Base-by-base conservation (phyloP, 176 grass and related monocot genomes). In the Pontederia crassipes region DNA sequence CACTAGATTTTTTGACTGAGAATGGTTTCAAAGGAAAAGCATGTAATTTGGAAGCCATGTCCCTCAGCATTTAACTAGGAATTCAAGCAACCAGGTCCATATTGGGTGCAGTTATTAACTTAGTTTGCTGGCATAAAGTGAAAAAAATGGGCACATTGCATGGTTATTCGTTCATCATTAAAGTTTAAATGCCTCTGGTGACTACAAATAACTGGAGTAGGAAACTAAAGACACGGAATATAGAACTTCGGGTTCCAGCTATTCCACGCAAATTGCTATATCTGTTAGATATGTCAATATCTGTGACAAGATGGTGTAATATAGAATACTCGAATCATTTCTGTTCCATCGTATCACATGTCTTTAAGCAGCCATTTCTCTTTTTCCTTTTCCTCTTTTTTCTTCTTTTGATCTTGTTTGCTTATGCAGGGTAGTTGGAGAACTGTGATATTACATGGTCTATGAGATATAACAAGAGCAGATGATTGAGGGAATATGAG, bases 1-100 rank as follows among this genome's bases (percentile, higher is more conserved):
- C 10, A 50, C 54, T 35, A n/a, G 48, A 70, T 18, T 40, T 70
- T 70, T 70, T 70, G 68, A 70, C 68, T 57, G 55, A n/a, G 57
- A 58, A 24, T 28, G 32, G 26, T 59, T 60, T 61, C 17, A 49
- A 51, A 35, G 16, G 13, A 52, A 29, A 17, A 71, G 65, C 65
- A 40, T 60, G 58, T 32, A 60, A 26, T 8, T 60, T 15, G 15
- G 20, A 60, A 60, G 28, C 58, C 58, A 29, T 12, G 13, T 40
- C 18, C 35, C 12, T 10, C 24, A 60, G 13, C 58, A 60, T 60
- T 60, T 32, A 29, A 32, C 11, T 29, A 28, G 35, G 58, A 60
- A 26, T 29, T 13, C 12, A 32, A 60, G 24, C 20, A 13, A 15
- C 10, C 20, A 8, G 2, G 12, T 60, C 2, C 12, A 59, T 53